phyloP scores from a whole-genome alignment of 2,329 filamentous ascomycete genomes.

The Penicillium crustosum region DNA sequence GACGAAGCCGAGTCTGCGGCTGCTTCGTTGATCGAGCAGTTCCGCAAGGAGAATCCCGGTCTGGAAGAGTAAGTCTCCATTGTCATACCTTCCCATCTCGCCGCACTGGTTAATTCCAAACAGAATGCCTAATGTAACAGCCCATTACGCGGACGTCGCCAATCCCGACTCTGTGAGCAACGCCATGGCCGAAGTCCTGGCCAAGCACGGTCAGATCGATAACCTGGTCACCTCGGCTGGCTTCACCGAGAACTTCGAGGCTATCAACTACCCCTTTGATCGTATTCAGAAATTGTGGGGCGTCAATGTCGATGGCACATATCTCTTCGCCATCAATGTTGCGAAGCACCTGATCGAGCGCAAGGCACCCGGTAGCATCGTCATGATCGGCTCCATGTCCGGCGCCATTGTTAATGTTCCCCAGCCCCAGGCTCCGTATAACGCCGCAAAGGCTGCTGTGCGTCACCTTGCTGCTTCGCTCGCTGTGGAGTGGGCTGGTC shows the following conservation, averaged over 20 bases:
- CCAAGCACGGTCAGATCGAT: conserved; percentile 78
- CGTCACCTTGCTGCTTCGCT: conserved; percentile 82
- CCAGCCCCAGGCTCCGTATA: conserved; percentile 90
- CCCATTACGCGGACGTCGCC: conserved; percentile 86
- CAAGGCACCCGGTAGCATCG: conserved; percentile 76
- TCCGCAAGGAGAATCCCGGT: conserved; percentile 76
- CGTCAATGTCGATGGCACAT: conserved; percentile 91
- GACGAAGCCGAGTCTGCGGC: conserved; percentile 81
- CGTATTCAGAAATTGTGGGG: conserved; percentile 91
- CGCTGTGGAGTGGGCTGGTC: conserved; percentile 89
- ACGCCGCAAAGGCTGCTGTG: conserved; percentile 88
- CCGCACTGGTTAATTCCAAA: not conserved
- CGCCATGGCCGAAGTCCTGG: conserved; percentile 68
- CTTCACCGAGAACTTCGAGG: conserved; percentile 94
- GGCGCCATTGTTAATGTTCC: conserved; percentile 92
- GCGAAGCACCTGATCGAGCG: conserved; percentile 86
- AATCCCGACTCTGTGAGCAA: conserved; percentile 73
- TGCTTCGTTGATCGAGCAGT: conserved; percentile 68
- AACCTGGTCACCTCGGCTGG: conserved; percentile 93
- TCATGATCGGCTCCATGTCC: conserved; percentile 95
- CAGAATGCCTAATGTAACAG: conserved; percentile 77
- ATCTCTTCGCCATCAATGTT: conserved; percentile 79
- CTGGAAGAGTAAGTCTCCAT: conserved; percentile 58
- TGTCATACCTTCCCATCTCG: not conserved
- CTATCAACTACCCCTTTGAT: conserved; percentile 85